These are phyloP conservation scores for Steccherinum ochraceum DNA, from an alignment of 768 basidiomycete genomes.

Conservation along the genomic window DNA sequence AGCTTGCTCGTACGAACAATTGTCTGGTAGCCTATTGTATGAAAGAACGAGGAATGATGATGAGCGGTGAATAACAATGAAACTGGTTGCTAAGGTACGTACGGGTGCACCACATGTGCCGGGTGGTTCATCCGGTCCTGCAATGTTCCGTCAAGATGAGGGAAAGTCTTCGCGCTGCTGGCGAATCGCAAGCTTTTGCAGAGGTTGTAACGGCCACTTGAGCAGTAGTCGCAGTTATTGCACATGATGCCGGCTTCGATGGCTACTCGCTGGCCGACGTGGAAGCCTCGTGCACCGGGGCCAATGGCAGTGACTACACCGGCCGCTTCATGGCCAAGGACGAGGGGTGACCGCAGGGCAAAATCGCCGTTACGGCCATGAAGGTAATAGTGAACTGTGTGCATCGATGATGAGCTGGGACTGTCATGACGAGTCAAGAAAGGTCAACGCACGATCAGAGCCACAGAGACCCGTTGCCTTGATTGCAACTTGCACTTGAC, in stretches of 20 bases:
- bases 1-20: constrained; percentile 70
- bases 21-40: constrained; percentile 59
- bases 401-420: constrained; percentile 1
- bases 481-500: constrained; percentile 76
- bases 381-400: constrained; percentile 81
- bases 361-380: constrained; percentile 93
- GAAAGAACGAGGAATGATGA: background rate
- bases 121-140: constrained; percentile 88
- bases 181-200: constrained; percentile 89
- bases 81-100: constrained; percentile 27
- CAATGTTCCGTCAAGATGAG: constrained; percentile 90
- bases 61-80: constrained; percentile 5
- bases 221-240: constrained; percentile 63
- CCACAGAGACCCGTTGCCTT: constrained; percentile 89
- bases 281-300: constrained; percentile 54
- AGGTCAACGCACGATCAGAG: constrained; percentile 54
- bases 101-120: constrained; percentile 81
- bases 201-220: constrained; percentile 83
- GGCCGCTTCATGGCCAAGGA: constrained; percentile 92
- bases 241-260: constrained; percentile 94
- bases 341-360: constrained; percentile 76
- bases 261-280: constrained; percentile 82
- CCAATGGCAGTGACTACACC: constrained; percentile 84
- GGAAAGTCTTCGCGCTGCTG: constrained; percentile 84
- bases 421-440: background rate